Evolutionary conservation across 495 filamentous ascomycete species (phyloP).

Genomic region (Geoglossum glabrum): DNA sequence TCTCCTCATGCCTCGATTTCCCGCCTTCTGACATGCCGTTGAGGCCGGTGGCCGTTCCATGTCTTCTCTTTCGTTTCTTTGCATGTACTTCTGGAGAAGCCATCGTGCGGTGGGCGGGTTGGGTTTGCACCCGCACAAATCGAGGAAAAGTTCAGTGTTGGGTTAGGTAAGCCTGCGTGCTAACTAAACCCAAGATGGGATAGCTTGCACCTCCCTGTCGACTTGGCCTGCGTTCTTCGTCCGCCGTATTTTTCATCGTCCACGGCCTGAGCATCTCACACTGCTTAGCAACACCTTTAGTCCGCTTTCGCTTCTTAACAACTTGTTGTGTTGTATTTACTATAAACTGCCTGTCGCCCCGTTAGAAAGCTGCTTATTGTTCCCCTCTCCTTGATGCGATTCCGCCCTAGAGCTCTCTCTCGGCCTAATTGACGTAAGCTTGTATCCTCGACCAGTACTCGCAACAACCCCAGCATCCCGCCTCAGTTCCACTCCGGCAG

Average conservation of each 20-base stretch:
- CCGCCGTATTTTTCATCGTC: neutral
- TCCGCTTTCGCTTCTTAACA: neutral
- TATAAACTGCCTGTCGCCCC: neutral
- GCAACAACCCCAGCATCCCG: neutral
- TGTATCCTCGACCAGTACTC: neutral
- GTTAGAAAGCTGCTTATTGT: neutral
- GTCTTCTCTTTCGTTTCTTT: conserved; percentile 19
- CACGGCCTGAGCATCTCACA: neutral
- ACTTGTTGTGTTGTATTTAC: neutral
- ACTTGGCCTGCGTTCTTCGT: neutral
- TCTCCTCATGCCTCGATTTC: conserved; percentile 7
- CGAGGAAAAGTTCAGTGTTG: neutral
- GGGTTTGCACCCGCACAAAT: neutral
- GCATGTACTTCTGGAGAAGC: conserved; percentile 10
- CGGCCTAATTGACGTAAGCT: conserved; percentile 1
- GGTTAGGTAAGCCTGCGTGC: too few relatives aligned
- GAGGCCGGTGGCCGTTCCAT: conserved; percentile 4
- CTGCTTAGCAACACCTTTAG: neutral
- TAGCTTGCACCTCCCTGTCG: neutral
- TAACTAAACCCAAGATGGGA: neutral
- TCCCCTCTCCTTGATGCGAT: neutral
- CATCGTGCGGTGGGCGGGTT: conserved; percentile 5
- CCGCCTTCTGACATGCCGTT: neutral
- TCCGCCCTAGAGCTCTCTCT: neutral
- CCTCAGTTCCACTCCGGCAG: neutral